Base-by-base conservation (phyloP, 106 monocot species). In the Acorus gramineus region DNA sequence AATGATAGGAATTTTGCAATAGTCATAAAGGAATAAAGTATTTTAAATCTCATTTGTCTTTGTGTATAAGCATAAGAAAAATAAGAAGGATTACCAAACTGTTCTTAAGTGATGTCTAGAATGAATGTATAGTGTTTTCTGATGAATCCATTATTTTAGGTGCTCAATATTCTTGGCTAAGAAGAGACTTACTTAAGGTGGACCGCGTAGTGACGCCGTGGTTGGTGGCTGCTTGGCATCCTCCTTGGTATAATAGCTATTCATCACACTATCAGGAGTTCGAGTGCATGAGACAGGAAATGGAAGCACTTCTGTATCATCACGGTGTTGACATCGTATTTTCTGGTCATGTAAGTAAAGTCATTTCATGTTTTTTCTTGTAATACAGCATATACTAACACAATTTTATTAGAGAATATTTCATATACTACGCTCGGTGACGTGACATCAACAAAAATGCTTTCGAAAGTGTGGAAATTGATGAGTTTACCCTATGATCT, bases 201-300 rank as follows among this genome's bases (percentile, higher is more conserved):
- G 69, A 94, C 49, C 81, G 94, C 4, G 3, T 43, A 60, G 46
- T 63, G 8, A 90, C 94, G 4, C 90, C 94, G 4, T 94, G 94
- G 94, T 11, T 94, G n/a, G 86, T 90, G 28, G 94, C 86, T 55
- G 65, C 84, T 46, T 90, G 86, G 94, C 93, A 94, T 59, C 46
- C 93, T 9, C 93, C 94, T 46, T 94, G 94, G 94, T 94, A 89
- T 62, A 94, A 87, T 53, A 94, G 86, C 52, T 90, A 94, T 63
- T 77, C 82, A 42, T 86, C 94, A 47, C 90, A 94, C 72, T 94
- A 94, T 55, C 89, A 90, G 55, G 90, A 94, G 61, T 86, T 86
- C 63, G 93, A 93, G 61, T 94, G 94, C 73, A 90, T 90, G 94
- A 81, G 94, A 51, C 81, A 68, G 53, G 69, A 86, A 72, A 94